A percentile compares a stretch with the other conserved stretches of the same genome.
Conservation (phyloP, 306 rosid species). For the Morella rubra region DNA sequence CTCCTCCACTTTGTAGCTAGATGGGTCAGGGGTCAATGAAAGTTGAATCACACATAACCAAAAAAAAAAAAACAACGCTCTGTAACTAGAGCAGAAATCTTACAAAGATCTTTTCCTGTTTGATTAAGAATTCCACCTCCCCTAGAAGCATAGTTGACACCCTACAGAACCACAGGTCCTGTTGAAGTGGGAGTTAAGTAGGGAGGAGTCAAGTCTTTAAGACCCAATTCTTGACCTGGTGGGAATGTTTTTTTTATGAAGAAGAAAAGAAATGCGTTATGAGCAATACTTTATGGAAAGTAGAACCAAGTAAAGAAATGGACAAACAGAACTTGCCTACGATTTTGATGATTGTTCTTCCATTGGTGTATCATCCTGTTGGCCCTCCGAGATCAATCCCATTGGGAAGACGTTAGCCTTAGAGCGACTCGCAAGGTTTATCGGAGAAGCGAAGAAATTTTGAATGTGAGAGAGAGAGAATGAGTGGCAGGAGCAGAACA, state of each 20-base stretch:
- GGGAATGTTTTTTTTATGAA: background rate
- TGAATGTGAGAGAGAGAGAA: too few species aligned
- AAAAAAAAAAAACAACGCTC: too few species aligned
- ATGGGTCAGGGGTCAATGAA: too few species aligned
- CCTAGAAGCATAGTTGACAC: constrained; percentile 79
- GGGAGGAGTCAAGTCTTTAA: constrained; percentile 48
- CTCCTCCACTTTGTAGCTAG: too few species aligned
- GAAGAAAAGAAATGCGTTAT: background rate
- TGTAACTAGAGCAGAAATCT: constrained; percentile 26
- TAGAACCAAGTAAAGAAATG: background rate
- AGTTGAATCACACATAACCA: too few species aligned
- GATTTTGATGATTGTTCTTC: constrained; percentile 64
- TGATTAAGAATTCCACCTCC: constrained; percentile 67
- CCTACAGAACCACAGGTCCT: constrained; percentile 51
- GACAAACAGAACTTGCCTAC: constrained; percentile 41
- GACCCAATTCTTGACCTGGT: constrained; percentile 56
- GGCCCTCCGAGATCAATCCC: constrained; percentile 75
- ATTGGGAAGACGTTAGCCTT: constrained; percentile 54
- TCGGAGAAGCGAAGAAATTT: too few species aligned
- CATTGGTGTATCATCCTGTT: constrained; percentile 73
- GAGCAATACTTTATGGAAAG: background rate
- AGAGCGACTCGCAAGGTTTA: constrained; percentile 44
- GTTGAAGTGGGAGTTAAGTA: constrained; percentile 61
- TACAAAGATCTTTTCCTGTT: constrained; percentile 57
- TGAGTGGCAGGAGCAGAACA: too few species aligned